phyloP scores from a whole-genome alignment of 805 yeast genomes.

The Brettanomyces sp. region DNA sequence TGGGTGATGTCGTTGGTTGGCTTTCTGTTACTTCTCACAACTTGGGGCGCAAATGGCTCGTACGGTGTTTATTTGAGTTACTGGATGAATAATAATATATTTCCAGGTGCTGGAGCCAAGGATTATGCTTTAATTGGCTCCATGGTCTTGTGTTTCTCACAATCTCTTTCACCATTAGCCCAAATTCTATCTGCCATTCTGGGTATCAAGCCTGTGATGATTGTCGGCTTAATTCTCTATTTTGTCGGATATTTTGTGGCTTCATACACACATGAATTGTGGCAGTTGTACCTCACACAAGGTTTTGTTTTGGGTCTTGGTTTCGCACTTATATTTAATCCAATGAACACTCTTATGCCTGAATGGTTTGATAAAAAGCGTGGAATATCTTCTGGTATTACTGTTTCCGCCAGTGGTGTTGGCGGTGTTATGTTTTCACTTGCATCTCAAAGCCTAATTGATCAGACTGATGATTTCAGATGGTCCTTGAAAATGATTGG shows the following conservation, averaged over 20 bases:
- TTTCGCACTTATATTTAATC: constrained; percentile 39
- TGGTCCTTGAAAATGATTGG: constrained; percentile 39
- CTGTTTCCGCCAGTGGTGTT: constrained; percentile 32
- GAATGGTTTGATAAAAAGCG: constrained; percentile 48
- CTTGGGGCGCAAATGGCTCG: constrained; percentile 62
- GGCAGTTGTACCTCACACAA: constrained; percentile 45
- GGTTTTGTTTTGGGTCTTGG: constrained; percentile 46
- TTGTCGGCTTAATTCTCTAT: constrained; percentile 33
- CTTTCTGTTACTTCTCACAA: constrained; percentile 36
- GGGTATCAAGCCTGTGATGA: constrained; percentile 15
- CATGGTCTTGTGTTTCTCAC: constrained; percentile 15
- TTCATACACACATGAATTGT: constrained; percentile 17
- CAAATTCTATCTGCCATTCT: constrained; percentile 13
- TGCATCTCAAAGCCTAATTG: constrained; percentile 27
- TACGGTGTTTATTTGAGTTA: constrained; percentile 52
- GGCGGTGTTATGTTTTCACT: constrained; percentile 35
- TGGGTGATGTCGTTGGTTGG: constrained; percentile 40
- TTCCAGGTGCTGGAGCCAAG: constrained; percentile 40
- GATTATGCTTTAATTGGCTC: constrained; percentile 62
- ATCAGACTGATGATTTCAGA: constrained; percentile 24
- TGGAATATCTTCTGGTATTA: constrained; percentile 33
- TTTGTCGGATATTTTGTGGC: constrained; percentile 33
- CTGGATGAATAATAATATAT: constrained; percentile 39
- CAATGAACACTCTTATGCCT: constrained; percentile 40
- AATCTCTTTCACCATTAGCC: constrained; percentile 15